A percentile compares a stretch with the other conserved stretches of the same genome.
These are phyloP conservation scores for Mucor ambiguus DNA, from an alignment of 371 early-diverging fungal species.

Conservation along the genomic window DNA sequence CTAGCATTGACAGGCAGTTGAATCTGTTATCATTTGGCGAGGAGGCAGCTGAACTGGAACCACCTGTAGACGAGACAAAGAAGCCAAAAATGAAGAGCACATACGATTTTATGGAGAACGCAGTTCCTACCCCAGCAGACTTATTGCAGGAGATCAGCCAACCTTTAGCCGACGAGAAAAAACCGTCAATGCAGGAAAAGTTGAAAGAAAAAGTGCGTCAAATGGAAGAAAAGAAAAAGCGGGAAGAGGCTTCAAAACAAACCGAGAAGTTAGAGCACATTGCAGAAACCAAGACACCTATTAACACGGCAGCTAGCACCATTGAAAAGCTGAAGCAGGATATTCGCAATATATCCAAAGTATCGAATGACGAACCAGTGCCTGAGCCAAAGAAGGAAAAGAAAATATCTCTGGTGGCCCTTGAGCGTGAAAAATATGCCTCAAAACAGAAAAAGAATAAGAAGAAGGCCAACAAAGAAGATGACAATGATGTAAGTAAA, in stretches of 20 bases:
- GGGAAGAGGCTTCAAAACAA: neutral
- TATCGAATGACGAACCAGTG: neutral
- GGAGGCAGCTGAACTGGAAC: constrained; percentile 68
- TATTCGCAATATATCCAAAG: constrained; percentile 56
- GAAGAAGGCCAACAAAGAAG: constrained; percentile 27
- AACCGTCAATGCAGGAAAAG: constrained; percentile 11
- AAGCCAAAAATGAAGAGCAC: constrained; percentile 61
- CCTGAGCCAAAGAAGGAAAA: constrained; percentile 29
- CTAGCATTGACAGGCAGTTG: constrained; percentile 54
- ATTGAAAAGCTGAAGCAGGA: constrained; percentile 61
- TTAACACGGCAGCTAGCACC: constrained; percentile 29
- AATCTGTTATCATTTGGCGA: constrained; percentile 90
- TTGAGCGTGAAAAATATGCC: constrained; percentile 59
- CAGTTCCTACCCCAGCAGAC: constrained; percentile 11
- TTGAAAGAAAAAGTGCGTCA: constrained; percentile 16
- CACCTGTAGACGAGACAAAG: constrained; percentile 24
- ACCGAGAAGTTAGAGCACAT: constrained; percentile 8
- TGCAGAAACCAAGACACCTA: neutral
- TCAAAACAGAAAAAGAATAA: constrained; percentile 31
- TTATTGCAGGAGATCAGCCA: constrained; percentile 7
- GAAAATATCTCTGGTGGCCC: constrained; percentile 55
- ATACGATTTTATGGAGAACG: constrained; percentile 71
- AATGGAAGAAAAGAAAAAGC: constrained; percentile 17
- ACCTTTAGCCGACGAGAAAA: neutral
- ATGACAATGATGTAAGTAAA: constrained; percentile 41